Base-by-base conservation (phyloP, 306 rosid genomes). In the Dalbergia cochinchinensis region DNA sequence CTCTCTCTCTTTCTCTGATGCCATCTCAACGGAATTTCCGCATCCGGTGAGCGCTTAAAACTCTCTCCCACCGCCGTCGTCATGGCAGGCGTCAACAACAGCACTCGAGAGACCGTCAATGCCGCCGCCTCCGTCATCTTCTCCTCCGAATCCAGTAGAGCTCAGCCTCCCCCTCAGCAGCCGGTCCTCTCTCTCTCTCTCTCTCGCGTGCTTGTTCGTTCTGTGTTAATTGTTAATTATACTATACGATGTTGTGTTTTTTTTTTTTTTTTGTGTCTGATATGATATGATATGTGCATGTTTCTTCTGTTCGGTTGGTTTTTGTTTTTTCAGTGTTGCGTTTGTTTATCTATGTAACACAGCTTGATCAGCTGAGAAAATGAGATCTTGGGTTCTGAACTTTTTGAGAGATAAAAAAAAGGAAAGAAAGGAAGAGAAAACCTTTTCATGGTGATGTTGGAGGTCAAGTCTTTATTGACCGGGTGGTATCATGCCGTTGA, bases 51-150 rank as follows among this genome's bases (percentile, higher is more conserved):
- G 73, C 62, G 80, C 54, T n/a, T 19, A 71, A 50, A 9, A 50
- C 59, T 8, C 9, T 39, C 54, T 6, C 39, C 73, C 59, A 16
- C 16, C 47, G 3, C 47, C 11, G 47, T 13, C 53, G 0, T 12
- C 7, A 92, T 90, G 94, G 86, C 78, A 69, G 86, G 79, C 78
- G 74, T 75, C 35, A 80, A 64, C 74, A 83, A 83, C 77, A 87
- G 8, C 9, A 14, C 59, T 87, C 88, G 94, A 14, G 90, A 90
- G 16, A 92, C 92, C 22, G 83, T 92, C 64, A 92, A 83, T 86
- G 94, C 94, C 16, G 97, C 97, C 2, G 97, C 97, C 48, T 81
- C 94, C 16, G 97, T 93, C 63, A 88, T 90, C 83, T 79, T 87
- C 80, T 59, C 87, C 5, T 91, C 97, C 2, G 86, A 92, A 82